Evolutionary conservation across 2,329 filamentous ascomycete species (phyloP), one percentile per base, ranked within the genome.

Genomic region (Aspergillus sp.): DNA sequence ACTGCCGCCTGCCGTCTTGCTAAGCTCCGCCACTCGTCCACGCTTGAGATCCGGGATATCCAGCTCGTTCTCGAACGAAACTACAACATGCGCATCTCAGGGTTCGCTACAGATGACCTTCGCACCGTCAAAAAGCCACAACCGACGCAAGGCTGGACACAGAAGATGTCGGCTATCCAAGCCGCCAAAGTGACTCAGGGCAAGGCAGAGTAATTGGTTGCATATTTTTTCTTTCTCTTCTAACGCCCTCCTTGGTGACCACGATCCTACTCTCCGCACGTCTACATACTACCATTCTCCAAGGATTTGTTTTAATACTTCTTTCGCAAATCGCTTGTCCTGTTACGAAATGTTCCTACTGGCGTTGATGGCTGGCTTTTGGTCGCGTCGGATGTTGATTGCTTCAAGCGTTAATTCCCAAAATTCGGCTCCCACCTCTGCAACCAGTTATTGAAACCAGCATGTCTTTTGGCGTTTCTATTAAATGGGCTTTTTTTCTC

Each of bases 121-220:
- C 89, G 95, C 60, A 97, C 93, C 0, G 94, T 98, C 31, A 89
- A 93, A 76, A 97, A 97, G 82, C 90, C 96, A 57, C 91, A 95
- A 75, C 95, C 95, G 2, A 89, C 92, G 22, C 82, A 90, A 17
- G 91, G 88, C 23, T 99, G 95, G 93, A 94, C 95, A 64, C 90
- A 91, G 68, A 99, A 99, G 84, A 96, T 99, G 90, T 94, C 93
- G 72, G 94, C 95, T 25, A 90, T 99, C 17, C 93, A 97, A 79
- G 94, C 93, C 1, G 92, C 93, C 51, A 98, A 98, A 82, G 93
- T 81, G 23, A 81, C 79, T 3, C 79, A 81, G 63, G 79, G 79
- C 3, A 78, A 77, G 55, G 67, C 72, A 31, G 79, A 81, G 62
- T 79, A 69, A 67, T 31, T 19, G 22, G 23, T 53, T 25, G 34